phyloP scores from a whole-genome alignment of 306 rosid genomes.

The Lagenaria siceraria region DNA sequence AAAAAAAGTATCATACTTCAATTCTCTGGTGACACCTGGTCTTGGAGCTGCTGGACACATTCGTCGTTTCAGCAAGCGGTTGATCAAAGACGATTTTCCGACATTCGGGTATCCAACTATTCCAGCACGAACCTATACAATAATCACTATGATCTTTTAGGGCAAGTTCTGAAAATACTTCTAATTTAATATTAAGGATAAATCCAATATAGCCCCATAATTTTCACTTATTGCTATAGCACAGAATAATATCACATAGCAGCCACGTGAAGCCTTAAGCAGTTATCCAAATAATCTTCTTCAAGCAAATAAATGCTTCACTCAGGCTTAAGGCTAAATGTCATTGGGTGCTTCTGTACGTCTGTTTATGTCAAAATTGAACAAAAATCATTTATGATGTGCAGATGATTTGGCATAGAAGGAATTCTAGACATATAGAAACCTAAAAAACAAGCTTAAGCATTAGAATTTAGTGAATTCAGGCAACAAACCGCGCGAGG shows the following conservation, averaged over 20 bases:
- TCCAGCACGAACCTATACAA: constrained; percentile 83
- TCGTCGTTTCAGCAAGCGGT: constrained; percentile 78
- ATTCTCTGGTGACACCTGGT: constrained; percentile 84
- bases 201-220: neutral
- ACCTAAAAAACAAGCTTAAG: neutral
- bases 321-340: neutral
- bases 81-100: constrained; percentile 82
- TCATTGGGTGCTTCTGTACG: neutral
- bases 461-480: constrained; percentile 13
- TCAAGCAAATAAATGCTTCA: neutral
- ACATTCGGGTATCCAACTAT: constrained; percentile 95
- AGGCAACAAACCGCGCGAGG: constrained; percentile 62
- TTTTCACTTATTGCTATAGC: neutral
- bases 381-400: neutral
- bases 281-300: neutral
- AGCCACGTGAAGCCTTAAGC: neutral
- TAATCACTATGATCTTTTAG: neutral
- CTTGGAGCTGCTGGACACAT: constrained; percentile 96
- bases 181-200: neutral
- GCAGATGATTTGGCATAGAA: neutral
- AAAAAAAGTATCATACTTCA: constrained; percentile 33
- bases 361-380: neutral
- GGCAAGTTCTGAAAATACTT: neutral
- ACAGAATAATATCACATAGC: neutral
- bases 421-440: neutral